Conservation (phyloP, 2,329 filamentous ascomycete genomes). For the Raffaelea arxii region DNA sequence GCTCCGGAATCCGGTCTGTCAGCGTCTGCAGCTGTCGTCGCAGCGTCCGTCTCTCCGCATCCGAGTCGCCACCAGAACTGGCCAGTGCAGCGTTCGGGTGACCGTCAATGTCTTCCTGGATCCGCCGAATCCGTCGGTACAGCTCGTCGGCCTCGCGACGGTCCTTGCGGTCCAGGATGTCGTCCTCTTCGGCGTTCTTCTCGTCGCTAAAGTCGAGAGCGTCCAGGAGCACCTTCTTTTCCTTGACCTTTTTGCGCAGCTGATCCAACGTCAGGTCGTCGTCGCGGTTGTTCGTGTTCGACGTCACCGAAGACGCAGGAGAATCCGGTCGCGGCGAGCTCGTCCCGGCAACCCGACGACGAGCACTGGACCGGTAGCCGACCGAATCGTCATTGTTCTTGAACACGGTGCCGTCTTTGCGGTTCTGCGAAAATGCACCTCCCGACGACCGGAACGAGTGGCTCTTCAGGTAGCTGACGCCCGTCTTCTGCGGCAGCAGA, state of each 20-base stretch:
- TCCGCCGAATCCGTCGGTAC: constrained; percentile 79
- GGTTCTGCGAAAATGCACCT: constrained; percentile 46
- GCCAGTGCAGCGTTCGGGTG: constrained; percentile 70
- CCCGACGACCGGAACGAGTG: constrained; percentile 74
- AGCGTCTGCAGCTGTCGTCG: constrained; percentile 83
- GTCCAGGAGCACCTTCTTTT: constrained; percentile 89
- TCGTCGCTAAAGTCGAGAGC: constrained; percentile 96
- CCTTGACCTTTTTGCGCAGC: constrained; percentile 81
- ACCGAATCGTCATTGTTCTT: constrained; percentile 92
- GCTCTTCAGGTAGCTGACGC: constrained; percentile 95
- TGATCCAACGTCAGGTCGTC: constrained; percentile 84
- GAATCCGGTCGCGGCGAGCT: constrained; percentile 69
- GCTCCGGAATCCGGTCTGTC: constrained; percentile 80
- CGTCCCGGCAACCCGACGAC: constrained; percentile 61
- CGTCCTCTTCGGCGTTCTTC: constrained; percentile 80
- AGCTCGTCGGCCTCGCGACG: constrained; percentile 87
- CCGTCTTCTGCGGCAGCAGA: constrained; percentile 87
- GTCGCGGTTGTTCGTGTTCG: too few relatives aligned
- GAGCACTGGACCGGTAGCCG: constrained; percentile 88
- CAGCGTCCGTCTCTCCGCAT: constrained; percentile 75
- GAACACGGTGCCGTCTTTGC: constrained; percentile 93
- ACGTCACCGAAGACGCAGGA: constrained; percentile 56
- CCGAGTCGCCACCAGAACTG: constrained; percentile 65
- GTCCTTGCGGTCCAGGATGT: constrained; percentile 81
- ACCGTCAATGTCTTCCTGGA: constrained; percentile 89